phyloP scores from a whole-genome alignment of 1,284 basidiomycete genomes.

The Austroboletus novae-zelandiae region DNA sequence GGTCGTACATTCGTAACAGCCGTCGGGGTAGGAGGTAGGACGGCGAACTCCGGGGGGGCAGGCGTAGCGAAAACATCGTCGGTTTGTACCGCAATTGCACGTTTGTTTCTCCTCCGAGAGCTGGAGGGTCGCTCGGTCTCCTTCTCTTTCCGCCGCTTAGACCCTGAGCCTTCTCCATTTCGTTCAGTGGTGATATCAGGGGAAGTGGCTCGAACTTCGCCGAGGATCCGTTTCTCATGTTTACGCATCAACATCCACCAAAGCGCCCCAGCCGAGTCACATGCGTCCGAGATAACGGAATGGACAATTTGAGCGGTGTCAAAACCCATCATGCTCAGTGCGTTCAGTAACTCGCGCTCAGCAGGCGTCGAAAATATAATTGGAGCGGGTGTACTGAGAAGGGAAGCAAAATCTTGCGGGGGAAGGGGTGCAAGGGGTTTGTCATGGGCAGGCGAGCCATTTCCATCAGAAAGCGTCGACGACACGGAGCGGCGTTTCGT shows the following conservation, averaged over 20 bases:
- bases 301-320: conserved; percentile 95
- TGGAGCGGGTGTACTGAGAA: conserved; percentile 70
- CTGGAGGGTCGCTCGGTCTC: conserved; percentile 21
- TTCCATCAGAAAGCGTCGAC: conserved; percentile 68
- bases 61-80: conserved; percentile 26
- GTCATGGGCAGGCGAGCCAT: conserved; percentile 49
- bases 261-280: conserved; percentile 86
- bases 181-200: conserved; percentile 31
- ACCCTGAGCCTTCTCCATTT: conserved; percentile 20
- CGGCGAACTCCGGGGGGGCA: conserved; percentile 61
- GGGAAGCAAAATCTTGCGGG: conserved; percentile 67
- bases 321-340: conserved; percentile 76
- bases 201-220: conserved; percentile 27
- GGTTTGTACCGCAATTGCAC: conserved; percentile 26
- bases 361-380: conserved; percentile 83
- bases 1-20: conserved; percentile 39
- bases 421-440: conserved; percentile 43
- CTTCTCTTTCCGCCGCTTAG: conserved; percentile 33
- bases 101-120: conserved; percentile 26
- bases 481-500: conserved; percentile 94
- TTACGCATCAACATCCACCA: conserved; percentile 97
- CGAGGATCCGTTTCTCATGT: conserved; percentile 59
- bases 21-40: conserved; percentile 75
- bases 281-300: conserved; percentile 88
- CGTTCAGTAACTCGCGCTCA: conserved; percentile 80